These are phyloP conservation scores for Pichia sp. DNA, from an alignment of 1,139 yeast species.

Conservation along the genomic window DNA sequence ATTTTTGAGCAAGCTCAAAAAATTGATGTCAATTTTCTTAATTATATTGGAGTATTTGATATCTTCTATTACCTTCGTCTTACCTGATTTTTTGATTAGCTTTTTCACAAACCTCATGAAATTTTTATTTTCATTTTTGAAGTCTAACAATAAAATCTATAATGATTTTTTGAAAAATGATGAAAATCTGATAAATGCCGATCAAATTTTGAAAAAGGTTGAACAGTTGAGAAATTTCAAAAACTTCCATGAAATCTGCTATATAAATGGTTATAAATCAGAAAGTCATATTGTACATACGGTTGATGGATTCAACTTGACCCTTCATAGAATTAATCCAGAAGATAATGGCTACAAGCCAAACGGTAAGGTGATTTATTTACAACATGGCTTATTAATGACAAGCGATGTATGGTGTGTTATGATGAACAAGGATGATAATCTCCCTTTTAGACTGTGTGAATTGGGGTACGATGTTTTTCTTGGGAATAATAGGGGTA, in stretches of 20 bases:
- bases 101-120: conserved; percentile 19
- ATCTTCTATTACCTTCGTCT: conserved; percentile 20
- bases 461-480: conserved; percentile 88
- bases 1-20: conserved; percentile 9
- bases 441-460: conserved; percentile 68
- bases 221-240: conserved; percentile 20
- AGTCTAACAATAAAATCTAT: conserved; percentile 16
- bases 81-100: conserved; percentile 21
- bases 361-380: conserved; percentile 47
- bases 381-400: conserved; percentile 92
- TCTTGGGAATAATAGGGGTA: conserved; percentile 87
- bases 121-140: conserved; percentile 15
- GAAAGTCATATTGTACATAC: conserved; percentile 26
- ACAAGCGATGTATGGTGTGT: conserved; percentile 77
- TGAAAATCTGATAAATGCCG: conserved; percentile 10
- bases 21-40: conserved; percentile 18
- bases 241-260: conserved; percentile 22
- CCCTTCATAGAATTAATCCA: conserved; percentile 25
- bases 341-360: conserved; percentile 20
- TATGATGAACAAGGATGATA: conserved; percentile 50
- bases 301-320: conserved; percentile 23
- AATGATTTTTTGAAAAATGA: conserved; percentile 15
- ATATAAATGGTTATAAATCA: conserved; percentile 20
- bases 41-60: conserved; percentile 24
- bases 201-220: conserved; percentile 10